Evolutionary conservation across 1,284 basidiomycete genomes (phyloP), one percentile per base, ranked within the genome.

Genomic region (Inonotus hispidus): DNA sequence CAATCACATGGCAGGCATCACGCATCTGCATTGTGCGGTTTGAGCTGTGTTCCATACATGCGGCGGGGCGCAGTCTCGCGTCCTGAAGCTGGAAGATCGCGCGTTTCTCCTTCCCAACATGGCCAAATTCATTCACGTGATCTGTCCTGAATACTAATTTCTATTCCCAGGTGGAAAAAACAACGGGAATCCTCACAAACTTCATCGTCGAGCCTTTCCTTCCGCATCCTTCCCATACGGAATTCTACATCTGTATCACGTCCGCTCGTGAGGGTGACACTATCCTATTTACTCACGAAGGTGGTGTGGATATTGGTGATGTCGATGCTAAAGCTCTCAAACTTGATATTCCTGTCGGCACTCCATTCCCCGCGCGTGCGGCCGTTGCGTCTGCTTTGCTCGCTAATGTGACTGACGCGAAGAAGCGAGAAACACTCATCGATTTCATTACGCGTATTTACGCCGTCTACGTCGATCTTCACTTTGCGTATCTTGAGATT

Each of bases 161-260:
- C 19, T 13, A 63, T 19, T 13, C 63, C 65, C 72, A 94, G 87
- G 96, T 98, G 66, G 96, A 98, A 79, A 82, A 88, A 62, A 90
- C 94, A 63, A 93, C 91, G 19, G 96, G 96, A 65, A 96, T 93
- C 27, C 84, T 99, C 69, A 96, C 90, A 82, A 97, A 90, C 75
- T 99, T 98, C 79, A 97, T 99, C 75, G 85, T 98, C 67, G 96
- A 99, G 79, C 96, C 96, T 38, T 98, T 99, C 87, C 83, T 96
- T 63, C 96, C 96, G 57, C 96, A 99, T 74, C 88, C 92, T 2
- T 85, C 92, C 64, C 82, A 95, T 74, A 92, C 93, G 68, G 96
- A 99, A 75, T 98, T 94, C 80, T 99, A 98, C 77, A 92, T 99
- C 72, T 99, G 96, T 79, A 93, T 99, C 79, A 98, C 90, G 78